A percentile compares a stretch with the other conserved stretches of the same genome.
phyloP scores from a whole-genome alignment of 2,329 filamentous ascomycete genomes.

The Colletotrichum sp. region DNA sequence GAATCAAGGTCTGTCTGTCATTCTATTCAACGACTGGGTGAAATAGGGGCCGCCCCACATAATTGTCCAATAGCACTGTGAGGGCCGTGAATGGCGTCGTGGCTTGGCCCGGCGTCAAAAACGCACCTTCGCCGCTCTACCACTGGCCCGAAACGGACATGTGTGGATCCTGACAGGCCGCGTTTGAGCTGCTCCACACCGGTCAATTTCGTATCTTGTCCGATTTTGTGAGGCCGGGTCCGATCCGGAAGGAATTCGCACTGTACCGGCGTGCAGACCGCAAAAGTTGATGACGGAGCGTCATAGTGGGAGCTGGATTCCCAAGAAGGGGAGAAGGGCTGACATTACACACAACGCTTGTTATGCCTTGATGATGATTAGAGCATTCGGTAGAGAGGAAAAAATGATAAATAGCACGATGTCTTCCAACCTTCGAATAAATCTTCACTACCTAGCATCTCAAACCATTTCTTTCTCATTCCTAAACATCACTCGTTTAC shows the following conservation, averaged over 20 bases:
- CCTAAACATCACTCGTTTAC: fast-evolving
- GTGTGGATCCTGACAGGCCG: background rate
- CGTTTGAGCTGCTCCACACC: background rate
- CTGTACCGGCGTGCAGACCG: background rate
- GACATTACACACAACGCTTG: fast-evolving
- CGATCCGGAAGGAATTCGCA: background rate
- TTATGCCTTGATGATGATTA: too few relatives aligned
- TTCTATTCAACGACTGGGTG: background rate
- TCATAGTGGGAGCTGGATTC: background rate
- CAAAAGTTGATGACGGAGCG: background rate
- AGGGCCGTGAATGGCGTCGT: background rate
- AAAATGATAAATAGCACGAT: background rate
- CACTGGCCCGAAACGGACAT: background rate
- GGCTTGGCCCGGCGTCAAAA: background rate
- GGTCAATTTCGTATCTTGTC: background rate
- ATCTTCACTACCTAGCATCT: background rate
- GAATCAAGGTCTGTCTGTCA: background rate
- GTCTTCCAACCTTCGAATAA: too few relatives aligned
- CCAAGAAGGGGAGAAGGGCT: background rate
- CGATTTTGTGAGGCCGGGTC: background rate
- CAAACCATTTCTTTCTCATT: background rate
- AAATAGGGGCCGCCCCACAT: background rate
- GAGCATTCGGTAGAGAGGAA: too few relatives aligned
- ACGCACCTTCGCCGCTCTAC: background rate
- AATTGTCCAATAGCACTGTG: conserved; percentile 9